These are phyloP conservation scores for Hemisphaericaspora subhashii DNA, from an alignment of 1,139 yeast species.

Conservation along the genomic window DNA sequence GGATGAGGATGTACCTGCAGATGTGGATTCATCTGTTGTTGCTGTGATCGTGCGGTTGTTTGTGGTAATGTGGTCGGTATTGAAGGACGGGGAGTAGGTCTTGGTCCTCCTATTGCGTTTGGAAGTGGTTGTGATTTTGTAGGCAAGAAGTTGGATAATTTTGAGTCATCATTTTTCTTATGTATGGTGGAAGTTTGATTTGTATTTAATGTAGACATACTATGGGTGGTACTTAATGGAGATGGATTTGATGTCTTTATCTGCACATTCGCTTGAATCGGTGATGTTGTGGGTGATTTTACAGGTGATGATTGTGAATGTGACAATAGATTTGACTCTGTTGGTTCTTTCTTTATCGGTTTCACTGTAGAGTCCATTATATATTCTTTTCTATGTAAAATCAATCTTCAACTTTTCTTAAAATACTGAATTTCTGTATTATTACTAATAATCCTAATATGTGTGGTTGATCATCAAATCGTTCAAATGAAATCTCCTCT, in stretches of 20 bases:
- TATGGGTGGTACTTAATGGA: conserved; percentile 2
- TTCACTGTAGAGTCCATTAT: conserved; percentile 1
- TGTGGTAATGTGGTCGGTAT: background rate
- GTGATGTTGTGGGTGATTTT: background rate
- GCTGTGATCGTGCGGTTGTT: background rate
- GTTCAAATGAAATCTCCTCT: too few species aligned
- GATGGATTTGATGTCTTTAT: background rate
- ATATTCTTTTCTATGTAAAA: too few species aligned
- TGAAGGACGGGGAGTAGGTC: background rate
- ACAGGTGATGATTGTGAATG: conserved; percentile 1
- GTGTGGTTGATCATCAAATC: too few species aligned
- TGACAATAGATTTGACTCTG: background rate
- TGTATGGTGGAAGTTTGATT: conserved; percentile 4
- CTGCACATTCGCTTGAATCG: background rate
- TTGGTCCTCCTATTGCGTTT: background rate
- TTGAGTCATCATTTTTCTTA: conserved; percentile 3
- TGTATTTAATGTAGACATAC: conserved; percentile 5
- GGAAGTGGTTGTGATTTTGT: background rate
- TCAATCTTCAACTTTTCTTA: too few species aligned
- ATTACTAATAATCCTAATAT: too few species aligned
- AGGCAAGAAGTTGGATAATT: conserved; percentile 6
- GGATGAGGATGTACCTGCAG: conserved; percentile 1
- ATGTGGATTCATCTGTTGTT: background rate
- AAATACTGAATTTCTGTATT: too few species aligned
- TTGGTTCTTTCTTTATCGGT: conserved; percentile 1